These are phyloP conservation scores for Arthrobotrys iridis DNA, from an alignment of 2,329 filamentous ascomycete species.

Conservation along the genomic window DNA sequence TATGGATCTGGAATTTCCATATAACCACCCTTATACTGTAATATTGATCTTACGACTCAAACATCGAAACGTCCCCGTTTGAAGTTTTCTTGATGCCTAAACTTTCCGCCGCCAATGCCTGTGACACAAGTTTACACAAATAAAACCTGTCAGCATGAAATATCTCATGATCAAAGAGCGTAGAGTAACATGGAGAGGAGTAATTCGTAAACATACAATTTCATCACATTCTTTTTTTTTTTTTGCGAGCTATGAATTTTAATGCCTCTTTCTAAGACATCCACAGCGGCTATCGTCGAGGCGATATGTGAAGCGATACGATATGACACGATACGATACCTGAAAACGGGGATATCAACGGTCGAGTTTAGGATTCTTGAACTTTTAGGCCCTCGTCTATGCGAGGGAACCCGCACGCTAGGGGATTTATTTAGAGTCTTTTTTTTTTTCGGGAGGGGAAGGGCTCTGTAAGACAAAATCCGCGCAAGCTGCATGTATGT, in stretches of 20 bases:
- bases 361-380: slow-evolving; percentile 4
- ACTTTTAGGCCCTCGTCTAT: slow-evolving; percentile 35
- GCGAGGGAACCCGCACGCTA: slow-evolving; percentile 50
- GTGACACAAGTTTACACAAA: slow-evolving; percentile 9
- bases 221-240: neutral
- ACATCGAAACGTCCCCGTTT: slow-evolving; percentile 12
- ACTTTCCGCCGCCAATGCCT: neutral
- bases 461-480: neutral
- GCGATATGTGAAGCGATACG: slow-evolving; percentile 22
- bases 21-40: neutral
- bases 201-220: neutral
- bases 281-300: slow-evolving; percentile 34
- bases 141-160: neutral
- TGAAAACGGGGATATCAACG: neutral
- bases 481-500: slow-evolving; percentile 23
- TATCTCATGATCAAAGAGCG: slow-evolving; percentile 4
- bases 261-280: slow-evolving; percentile 43
- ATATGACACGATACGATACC: too few species aligned
- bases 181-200: slow-evolving; percentile 5
- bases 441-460: neutral
- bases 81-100: neutral
- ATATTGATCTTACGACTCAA: neutral
- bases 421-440: slow-evolving; percentile 26
- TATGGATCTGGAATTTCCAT: neutral
- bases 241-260: neutral